Evolutionary conservation across 164 flowering plant genomes (phyloP).

Genomic region (Stephania cephalantha): DNA sequence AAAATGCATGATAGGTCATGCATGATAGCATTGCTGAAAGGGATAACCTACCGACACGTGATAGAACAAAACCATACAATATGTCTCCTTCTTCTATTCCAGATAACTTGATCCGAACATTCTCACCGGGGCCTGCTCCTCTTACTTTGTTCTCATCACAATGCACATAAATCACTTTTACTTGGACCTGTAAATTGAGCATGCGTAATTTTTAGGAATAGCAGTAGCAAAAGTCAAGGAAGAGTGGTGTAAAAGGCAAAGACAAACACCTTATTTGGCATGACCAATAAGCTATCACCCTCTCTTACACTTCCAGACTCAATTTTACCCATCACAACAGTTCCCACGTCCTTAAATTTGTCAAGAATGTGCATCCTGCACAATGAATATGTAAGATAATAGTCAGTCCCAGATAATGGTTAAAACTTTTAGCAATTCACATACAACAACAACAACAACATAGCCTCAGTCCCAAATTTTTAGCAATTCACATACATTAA

Average conservation of each 20-base stretch:
- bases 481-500: neutral
- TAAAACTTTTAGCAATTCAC: neutral
- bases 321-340: slow-evolving; percentile 95
- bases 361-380: slow-evolving; percentile 93
- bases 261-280: slow-evolving; percentile 86
- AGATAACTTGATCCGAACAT: slow-evolving; percentile 68
- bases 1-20: no score
- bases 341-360: slow-evolving; percentile 97
- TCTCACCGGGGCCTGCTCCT: slow-evolving; percentile 90
- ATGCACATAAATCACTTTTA: slow-evolving; percentile 69
- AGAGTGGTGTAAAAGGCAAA: neutral
- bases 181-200: slow-evolving; percentile 47
- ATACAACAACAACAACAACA: no score
- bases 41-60: slow-evolving; percentile 52
- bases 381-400: neutral
- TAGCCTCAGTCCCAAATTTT: no score
- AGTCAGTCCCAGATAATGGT: neutral
- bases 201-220: neutral
- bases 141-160: slow-evolving; percentile 72
- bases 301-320: slow-evolving; percentile 89
- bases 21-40: neutral
- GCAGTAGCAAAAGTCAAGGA: neutral
- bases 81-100: slow-evolving; percentile 94
- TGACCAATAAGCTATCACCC: slow-evolving; percentile 70
- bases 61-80: slow-evolving; percentile 74